phyloP scores from a whole-genome alignment of 108 stramenopile genomes.

The Nannochloropsis gaditana region DNA sequence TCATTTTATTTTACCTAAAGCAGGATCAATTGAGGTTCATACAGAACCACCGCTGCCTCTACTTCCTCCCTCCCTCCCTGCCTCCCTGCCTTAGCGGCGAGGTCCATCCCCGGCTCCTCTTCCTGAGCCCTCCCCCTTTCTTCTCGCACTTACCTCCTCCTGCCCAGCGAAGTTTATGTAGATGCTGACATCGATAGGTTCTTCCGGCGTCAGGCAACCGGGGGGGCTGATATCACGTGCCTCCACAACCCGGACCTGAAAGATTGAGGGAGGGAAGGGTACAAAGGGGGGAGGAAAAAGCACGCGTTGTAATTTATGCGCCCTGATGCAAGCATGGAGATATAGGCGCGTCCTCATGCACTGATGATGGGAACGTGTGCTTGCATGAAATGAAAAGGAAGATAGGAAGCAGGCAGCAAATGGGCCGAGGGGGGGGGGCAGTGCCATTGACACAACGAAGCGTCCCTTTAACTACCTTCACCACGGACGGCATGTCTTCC shows the following conservation, averaged over 20 bases:
- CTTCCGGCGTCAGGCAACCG: neutral
- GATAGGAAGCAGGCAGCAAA: no score
- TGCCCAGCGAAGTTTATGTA: slow-evolving; percentile 3
- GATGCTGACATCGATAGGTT: slow-evolving; percentile 17
- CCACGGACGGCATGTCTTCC: no score
- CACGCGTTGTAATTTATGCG: no score
- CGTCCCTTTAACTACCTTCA: no score
- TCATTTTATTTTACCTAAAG: neutral
- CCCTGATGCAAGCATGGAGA: no score
- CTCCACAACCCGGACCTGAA: neutral
- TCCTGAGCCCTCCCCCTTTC: neutral
- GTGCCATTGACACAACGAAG: no score
- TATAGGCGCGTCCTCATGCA: no score
- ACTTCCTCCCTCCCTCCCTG: neutral
- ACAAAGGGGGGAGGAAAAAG: neutral
- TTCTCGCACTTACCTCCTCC: neutral
- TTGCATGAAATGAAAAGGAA: no score
- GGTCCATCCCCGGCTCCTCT: neutral
- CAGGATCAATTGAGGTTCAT: no score
- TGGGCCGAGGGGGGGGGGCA: no score
- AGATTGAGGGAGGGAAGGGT: neutral
- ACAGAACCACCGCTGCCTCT: no score
- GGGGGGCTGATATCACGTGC: slow-evolving; percentile 16
- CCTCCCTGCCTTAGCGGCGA: neutral
- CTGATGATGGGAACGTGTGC: no score